Percentiles rank a stretch among this genome's conserved stretches.
Evolutionary conservation across 2,329 filamentous ascomycete genomes (phyloP).

Genomic region (Cytospora paraplurivora): DNA sequence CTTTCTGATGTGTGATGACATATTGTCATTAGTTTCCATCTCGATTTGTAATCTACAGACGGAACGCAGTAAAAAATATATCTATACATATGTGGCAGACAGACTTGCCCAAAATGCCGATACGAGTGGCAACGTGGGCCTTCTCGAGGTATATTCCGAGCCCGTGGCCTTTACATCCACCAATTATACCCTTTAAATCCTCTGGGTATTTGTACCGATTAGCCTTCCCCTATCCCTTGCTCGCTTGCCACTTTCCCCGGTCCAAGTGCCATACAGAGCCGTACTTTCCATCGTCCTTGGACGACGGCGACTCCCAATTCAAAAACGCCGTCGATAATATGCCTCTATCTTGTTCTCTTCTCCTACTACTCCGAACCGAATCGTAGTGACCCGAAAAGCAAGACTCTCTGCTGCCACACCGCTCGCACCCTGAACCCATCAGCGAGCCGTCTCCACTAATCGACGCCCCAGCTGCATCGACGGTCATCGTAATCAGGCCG

Average conservation of each 20-base stretch:
- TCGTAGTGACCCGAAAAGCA: background rate
- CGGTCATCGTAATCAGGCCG: conserved; percentile 31
- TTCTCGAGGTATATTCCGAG: background rate
- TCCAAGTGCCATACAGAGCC: background rate
- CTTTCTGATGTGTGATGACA: background rate
- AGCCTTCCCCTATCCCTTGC: background rate
- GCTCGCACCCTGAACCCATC: background rate
- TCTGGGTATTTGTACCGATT: background rate
- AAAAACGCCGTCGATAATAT: background rate
- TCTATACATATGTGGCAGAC: background rate
- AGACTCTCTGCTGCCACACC: background rate
- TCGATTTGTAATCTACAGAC: background rate
- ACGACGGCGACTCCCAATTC: background rate
- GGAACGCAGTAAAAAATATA: background rate
- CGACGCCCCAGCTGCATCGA: conserved; percentile 39
- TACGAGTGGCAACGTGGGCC: background rate
- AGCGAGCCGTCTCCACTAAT: conserved; percentile 32
- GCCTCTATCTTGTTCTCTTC: background rate
- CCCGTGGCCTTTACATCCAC: background rate
- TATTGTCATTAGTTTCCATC: background rate
- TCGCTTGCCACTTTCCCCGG: background rate
- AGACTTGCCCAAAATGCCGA: background rate
- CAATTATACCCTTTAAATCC: background rate
- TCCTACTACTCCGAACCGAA: background rate
- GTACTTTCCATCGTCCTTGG: background rate